Evolutionary conservation across 2,329 filamentous ascomycete species (phyloP), one percentile per base, ranked within the genome.

Genomic region (Phyllosticta citribraziliensis): DNA sequence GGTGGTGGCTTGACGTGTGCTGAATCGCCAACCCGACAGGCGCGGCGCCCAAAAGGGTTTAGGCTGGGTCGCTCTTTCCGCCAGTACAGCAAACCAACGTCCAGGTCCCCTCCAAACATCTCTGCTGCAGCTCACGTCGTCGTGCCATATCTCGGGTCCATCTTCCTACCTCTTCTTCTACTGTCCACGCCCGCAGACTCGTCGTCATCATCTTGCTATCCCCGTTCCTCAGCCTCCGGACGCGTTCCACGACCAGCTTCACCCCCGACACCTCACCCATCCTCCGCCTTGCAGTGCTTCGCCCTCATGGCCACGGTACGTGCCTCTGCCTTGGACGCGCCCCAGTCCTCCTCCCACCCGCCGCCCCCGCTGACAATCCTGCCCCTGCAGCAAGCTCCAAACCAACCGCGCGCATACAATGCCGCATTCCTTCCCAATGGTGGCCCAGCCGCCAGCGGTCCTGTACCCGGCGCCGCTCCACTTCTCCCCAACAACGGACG

Each of bases 401-500:
- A 73, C 66, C 77, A 79, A 71, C 78, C 78, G 65, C 78, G 78
- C 69, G 74, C 77, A 55, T 80, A 79, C 71, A 74, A 75, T 66
- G 70, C 72, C 68, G 73, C 70, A 68, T 79, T 76, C 68, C 71
- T 78, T 55, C 74, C 78, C 47, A 80, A 80, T 68, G 78, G 78
- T 68, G 74, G 72, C 60, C 73, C 73, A 58, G 70, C 72, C 65
- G 74, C 77, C 62, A 47, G 40, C 40, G 74, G 73, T 40, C 75
- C 75, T 55, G 74, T 70, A 60, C 75, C 75, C 57, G 75, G 75
- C 58, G 75, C 75, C 58, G 69, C 72, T 58, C 78, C 79, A 61
- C 77, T 80, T 57, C 77, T 80, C 62, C 78, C 79, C 55, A 81
- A 80, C 69, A 78, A 80, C 69, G 79, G 78, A 70, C 77, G 78